phyloP scores from a whole-genome alignment of 2,329 filamentous ascomycete genomes.

The Arthroderma sp. region DNA sequence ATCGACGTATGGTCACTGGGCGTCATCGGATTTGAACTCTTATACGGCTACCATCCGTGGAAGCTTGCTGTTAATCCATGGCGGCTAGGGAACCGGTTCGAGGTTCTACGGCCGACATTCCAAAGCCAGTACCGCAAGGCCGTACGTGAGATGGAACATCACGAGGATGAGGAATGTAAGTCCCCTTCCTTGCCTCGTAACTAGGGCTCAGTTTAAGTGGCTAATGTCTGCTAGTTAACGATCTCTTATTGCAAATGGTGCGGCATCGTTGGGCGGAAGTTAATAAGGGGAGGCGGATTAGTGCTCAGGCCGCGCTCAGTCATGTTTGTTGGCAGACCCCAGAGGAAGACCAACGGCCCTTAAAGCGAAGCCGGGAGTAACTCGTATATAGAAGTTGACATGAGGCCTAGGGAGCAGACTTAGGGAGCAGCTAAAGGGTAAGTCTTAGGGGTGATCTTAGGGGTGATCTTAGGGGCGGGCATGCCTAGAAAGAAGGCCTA shows the following conservation, averaged over 20 bases:
- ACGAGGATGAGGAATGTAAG: background rate
- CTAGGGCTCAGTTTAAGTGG: background rate
- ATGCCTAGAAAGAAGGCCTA: too few species aligned
- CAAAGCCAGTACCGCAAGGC: background rate
- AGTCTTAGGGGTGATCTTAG: too few species aligned
- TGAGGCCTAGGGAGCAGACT: too few species aligned
- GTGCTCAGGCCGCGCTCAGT: background rate
- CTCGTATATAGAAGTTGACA: too few species aligned
- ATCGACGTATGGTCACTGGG: conserved; percentile 5
- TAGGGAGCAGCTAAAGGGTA: too few species aligned
- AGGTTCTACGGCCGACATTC: background rate
- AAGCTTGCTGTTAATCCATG: conserved; percentile 4
- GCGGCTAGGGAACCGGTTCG: background rate
- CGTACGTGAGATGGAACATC: background rate
- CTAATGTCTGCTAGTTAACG: background rate
- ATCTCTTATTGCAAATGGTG: background rate
- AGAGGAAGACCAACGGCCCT: background rate
- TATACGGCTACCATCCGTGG: conserved; percentile 1
- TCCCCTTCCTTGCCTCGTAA: background rate
- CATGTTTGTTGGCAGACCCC: background rate
- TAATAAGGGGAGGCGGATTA: background rate
- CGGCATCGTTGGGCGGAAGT: background rate
- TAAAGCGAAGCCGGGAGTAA: background rate
- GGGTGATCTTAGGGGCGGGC: too few species aligned
- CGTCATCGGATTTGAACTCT: background rate